These are phyloP conservation scores for Pseudogymnoascus sp. DNA, from an alignment of 2,329 filamentous ascomycete genomes.

Conservation along the genomic window DNA sequence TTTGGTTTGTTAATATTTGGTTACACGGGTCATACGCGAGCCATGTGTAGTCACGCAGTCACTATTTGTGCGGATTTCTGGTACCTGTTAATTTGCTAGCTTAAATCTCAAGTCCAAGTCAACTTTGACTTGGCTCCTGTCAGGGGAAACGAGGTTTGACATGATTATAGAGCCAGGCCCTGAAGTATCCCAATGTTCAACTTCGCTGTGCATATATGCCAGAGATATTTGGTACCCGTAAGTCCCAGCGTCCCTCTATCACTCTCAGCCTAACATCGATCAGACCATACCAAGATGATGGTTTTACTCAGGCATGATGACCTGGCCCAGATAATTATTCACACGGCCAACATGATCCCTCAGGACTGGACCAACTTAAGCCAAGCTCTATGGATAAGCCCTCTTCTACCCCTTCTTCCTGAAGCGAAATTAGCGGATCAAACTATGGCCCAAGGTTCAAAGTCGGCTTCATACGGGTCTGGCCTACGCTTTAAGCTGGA, in stretches of 20 bases:
- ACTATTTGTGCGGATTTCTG: background rate
- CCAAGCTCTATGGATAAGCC: constrained; percentile 73
- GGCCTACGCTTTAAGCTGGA: constrained; percentile 68
- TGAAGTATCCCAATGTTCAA: constrained; percentile 56
- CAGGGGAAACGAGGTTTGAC: background rate
- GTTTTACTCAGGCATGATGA: constrained; percentile 71
- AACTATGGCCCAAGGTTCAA: background rate
- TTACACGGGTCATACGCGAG: background rate
- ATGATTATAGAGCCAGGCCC: constrained; percentile 46
- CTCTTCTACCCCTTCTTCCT: constrained; percentile 48
- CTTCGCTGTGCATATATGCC: constrained; percentile 70
- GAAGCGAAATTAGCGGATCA: background rate
- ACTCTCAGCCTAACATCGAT: background rate
- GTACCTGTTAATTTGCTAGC: background rate
- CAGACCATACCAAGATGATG: constrained; percentile 64
- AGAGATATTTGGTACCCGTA: constrained; percentile 79
- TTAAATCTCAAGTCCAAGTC: background rate
- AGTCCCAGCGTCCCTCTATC: constrained; percentile 31
- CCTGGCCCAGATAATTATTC: constrained; percentile 68
- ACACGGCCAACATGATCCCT: constrained; percentile 86
- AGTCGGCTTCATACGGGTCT: constrained; percentile 38
- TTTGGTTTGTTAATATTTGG: background rate
- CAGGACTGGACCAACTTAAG: constrained; percentile 85
- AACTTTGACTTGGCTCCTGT: background rate
- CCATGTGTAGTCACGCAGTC: background rate